Evolutionary conservation across 1,284 basidiomycete species (phyloP), one percentile per base, ranked within the genome.

Genomic region (Microbotryum violaceum): DNA sequence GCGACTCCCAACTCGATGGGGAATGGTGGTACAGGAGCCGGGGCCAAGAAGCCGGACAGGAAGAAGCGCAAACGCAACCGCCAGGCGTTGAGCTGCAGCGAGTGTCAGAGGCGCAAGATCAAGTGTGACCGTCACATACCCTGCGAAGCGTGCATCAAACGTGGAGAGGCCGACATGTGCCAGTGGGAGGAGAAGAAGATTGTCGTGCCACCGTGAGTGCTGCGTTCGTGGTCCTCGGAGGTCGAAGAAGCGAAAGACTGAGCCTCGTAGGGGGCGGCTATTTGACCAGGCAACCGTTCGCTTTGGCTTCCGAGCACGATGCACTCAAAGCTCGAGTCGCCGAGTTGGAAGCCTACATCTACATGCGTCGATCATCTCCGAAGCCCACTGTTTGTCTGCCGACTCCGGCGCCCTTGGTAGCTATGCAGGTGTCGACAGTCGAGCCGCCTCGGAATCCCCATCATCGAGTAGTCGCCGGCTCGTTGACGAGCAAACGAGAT

Each of bases 31-130:
- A 16, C 37, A 18, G 37, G 37, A 16, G 14, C 16, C 12, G 37
- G 37, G 12, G 10, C 12, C 14, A 42, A 42, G 37, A 42, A 42
- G 37, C 37, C 37, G 16, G 37, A 42, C 37, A 42, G 12, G 37
- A 42, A 42, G 37, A 71, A 83, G 44, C 53, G 53, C 14, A 62
- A 62, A 37, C 37, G 60, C 16, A 58, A 62, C 44, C 50, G 60
- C 8, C 53, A 51, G 6, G 12, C 67, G 23, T 64, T 67, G 48
- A 67, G 67, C 53, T 57, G 44, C 33, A 66, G 66, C 79, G 82
- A 82, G 68, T 83, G 82, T 71, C 83, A 83, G 68, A 73, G 82
- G 65, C 77, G 82, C 46, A 83, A 83, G 74, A 83, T 83, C 70
- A 83, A 81, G 70, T 83, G 82, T 70, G 81, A 83, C 73, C 80